phyloP scores from a whole-genome alignment of 2,329 filamentous ascomycete species.

The Septoria petroselini region DNA sequence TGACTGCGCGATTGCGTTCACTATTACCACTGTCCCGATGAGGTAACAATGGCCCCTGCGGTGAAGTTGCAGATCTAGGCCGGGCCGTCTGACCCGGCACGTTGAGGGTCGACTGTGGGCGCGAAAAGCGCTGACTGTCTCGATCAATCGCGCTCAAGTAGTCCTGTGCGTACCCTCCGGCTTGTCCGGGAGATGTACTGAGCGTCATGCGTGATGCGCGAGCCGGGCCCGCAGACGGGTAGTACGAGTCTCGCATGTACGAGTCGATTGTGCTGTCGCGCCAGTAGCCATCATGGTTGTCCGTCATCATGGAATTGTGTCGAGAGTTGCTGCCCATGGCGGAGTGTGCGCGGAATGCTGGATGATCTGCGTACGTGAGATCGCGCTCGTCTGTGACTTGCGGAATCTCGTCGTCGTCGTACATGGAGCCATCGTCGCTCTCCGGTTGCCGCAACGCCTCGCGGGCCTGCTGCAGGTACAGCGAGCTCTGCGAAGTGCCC shows the following conservation, averaged over 20 bases:
- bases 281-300: conserved; percentile 25
- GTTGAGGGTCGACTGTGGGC: conserved; percentile 11
- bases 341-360: conserved; percentile 31
- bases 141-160: conserved; percentile 9
- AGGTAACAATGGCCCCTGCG: conserved; percentile 22
- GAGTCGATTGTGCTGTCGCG: conserved; percentile 28
- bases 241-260: conserved; percentile 26
- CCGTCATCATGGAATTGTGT: conserved; percentile 16
- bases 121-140: conserved; percentile 15
- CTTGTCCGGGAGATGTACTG: conserved; percentile 3
- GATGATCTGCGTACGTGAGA: conserved; percentile 34
- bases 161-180: conserved; percentile 1
- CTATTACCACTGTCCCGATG: conserved; percentile 28
- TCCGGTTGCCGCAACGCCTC: conserved; percentile 21
- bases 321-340: conserved; percentile 26
- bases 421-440: conserved; percentile 33
- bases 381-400: conserved; percentile 25
- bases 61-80: conserved; percentile 23
- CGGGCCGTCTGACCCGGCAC: conserved; percentile 6
- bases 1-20: conserved; percentile 27
- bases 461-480: conserved; percentile 26
- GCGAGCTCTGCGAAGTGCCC: conserved; percentile 18
- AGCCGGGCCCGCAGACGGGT: not conserved
- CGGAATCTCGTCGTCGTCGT: conserved; percentile 39
- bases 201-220: conserved; percentile 3